A percentile compares a stretch with the other conserved stretches of the same genome.
These are phyloP conservation scores for Diplodia seriata DNA, from an alignment of 2,329 filamentous ascomycete genomes.

Conservation along the genomic window DNA sequence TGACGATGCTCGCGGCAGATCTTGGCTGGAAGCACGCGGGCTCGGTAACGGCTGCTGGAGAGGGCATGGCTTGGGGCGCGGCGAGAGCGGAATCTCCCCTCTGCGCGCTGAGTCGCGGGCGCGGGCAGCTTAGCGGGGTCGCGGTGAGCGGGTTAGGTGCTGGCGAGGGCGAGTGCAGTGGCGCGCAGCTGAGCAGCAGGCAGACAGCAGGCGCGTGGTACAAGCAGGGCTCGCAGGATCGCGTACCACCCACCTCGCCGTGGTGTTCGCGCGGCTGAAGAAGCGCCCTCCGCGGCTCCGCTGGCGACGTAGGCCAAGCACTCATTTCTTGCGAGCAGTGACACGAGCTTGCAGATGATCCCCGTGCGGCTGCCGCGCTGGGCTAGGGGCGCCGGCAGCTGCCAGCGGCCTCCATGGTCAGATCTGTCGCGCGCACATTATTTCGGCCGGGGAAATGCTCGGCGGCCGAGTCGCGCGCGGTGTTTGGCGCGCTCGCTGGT, in stretches of 20 bases:
- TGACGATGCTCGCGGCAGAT: conserved; percentile 27
- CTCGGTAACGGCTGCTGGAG: conserved; percentile 26
- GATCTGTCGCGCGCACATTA: conserved; percentile 21
- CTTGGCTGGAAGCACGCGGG: conserved; percentile 18
- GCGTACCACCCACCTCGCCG: conserved; percentile 9
- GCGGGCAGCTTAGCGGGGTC: background rate
- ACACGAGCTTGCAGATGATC: conserved; percentile 31
- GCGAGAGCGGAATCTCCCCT: conserved; percentile 15
- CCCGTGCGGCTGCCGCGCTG: conserved; percentile 23
- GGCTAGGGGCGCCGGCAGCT: conserved; percentile 24
- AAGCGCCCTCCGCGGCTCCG: conserved; percentile 7
- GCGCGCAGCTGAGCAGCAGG: conserved; percentile 3
- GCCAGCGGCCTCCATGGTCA: conserved; percentile 9
- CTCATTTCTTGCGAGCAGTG: conserved; percentile 20
- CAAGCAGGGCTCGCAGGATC: conserved; percentile 16
- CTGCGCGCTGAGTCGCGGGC: conserved; percentile 20
- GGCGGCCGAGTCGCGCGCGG: conserved; percentile 13
- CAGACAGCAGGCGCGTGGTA: background rate
- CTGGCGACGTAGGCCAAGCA: conserved; percentile 31
- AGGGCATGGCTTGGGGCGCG: conserved; percentile 16
- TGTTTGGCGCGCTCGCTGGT: background rate
- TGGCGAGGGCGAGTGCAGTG: background rate
- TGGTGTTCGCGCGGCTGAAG: conserved; percentile 10
- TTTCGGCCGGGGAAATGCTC: conserved; percentile 27
- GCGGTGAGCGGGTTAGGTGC: background rate